Evolutionary conservation across 2,329 filamentous ascomycete species (phyloP).

Genomic region (Fusarium robinianum): DNA sequence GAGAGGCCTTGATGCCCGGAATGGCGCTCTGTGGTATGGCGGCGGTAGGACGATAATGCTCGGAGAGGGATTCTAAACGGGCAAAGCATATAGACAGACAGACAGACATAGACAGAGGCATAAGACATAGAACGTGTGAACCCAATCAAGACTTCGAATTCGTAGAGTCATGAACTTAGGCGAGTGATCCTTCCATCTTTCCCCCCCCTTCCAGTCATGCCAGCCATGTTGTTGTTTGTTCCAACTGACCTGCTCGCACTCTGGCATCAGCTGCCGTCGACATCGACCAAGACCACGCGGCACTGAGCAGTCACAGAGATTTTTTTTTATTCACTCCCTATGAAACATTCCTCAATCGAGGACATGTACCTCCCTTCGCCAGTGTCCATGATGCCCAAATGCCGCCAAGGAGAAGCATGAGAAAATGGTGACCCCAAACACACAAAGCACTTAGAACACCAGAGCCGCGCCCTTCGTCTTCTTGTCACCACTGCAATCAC

Average conservation of each 20-base stretch:
- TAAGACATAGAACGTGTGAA: conserved; percentile 14
- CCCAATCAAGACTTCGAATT: not conserved
- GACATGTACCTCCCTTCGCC: conserved; percentile 54
- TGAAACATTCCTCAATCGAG: conserved; percentile 50
- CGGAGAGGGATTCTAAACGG: conserved; percentile 62
- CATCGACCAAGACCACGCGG: no score
- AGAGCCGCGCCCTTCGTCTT: conserved; percentile 99
- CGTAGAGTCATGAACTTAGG: conserved; percentile 11
- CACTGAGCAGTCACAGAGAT: conserved; percentile 38
- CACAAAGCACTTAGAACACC: conserved; percentile 84
- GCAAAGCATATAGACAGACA: not conserved
- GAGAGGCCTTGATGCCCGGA: conserved; percentile 74
- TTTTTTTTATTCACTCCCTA: conserved; percentile 50
- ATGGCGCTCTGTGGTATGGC: conserved; percentile 84
- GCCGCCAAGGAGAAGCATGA: conserved; percentile 51
- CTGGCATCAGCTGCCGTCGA: no score
- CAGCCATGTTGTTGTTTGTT: not conserved
- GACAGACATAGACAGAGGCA: conserved; percentile 11
- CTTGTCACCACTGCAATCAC: conserved; percentile 88
- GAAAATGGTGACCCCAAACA: conserved; percentile 48
- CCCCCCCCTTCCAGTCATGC: not conserved
- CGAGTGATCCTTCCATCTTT: conserved; percentile 5
- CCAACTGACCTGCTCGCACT: no score
- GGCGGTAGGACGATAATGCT: conserved; percentile 71
- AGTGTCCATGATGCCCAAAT: conserved; percentile 54